Percentiles rank a stretch among this genome's conserved stretches.
These are phyloP conservation scores for Ophiorrhiza pumila DNA, from an alignment of 257 asterid species.

Conservation along the genomic window DNA sequence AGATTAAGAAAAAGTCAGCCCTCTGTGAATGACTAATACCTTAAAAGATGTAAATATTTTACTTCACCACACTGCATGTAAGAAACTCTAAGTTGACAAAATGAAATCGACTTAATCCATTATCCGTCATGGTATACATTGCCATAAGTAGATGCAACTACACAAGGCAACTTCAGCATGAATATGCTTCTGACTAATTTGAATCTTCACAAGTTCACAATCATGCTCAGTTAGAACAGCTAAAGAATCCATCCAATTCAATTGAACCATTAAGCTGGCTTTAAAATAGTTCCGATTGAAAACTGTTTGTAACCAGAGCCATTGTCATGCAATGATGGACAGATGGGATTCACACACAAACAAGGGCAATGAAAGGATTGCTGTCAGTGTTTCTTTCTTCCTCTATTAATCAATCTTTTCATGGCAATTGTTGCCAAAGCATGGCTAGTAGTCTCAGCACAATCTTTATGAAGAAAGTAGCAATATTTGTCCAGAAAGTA, in stretches of 20 bases:
- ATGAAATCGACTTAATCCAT: not conserved
- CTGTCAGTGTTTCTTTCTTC: not conserved
- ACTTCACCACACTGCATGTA: not conserved
- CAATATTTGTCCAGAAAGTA: not conserved
- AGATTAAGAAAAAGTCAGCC: conserved; percentile 10
- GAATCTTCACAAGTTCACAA: not conserved
- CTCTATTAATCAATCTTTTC: not conserved
- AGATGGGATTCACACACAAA: not conserved
- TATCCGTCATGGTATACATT: no score
- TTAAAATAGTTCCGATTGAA: not conserved
- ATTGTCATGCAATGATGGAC: not conserved
- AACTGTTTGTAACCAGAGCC: no score
- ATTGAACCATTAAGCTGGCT: not conserved
- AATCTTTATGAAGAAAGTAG: not conserved
- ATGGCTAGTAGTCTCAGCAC: not conserved
- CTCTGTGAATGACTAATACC: not conserved
- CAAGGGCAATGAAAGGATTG: not conserved
- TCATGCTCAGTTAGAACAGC: not conserved
- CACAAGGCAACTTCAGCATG: not conserved
- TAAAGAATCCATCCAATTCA: not conserved
- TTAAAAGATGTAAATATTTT: not conserved
- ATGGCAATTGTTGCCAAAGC: not conserved
- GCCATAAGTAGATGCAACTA: not conserved
- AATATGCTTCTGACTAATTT: not conserved
- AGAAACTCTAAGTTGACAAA: not conserved